A percentile compares a stretch with the other conserved stretches of the same genome.
Evolutionary conservation across 1,139 yeast genomes (phyloP).

Genomic region (Yamadazyma dushanensis): DNA sequence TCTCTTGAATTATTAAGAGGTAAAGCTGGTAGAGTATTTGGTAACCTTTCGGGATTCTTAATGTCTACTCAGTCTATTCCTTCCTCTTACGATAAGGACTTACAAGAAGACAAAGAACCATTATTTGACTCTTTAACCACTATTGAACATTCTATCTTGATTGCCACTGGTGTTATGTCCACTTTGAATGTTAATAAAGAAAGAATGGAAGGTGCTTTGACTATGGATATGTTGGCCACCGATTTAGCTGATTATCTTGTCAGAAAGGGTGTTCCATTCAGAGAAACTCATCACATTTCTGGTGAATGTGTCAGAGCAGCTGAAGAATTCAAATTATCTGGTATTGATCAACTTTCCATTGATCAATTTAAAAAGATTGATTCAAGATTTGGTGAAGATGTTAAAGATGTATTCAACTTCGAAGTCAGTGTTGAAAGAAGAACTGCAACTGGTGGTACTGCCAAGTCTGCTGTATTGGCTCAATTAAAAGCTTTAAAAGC

Average conservation of each 20-base stretch:
- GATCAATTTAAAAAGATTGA: slow-evolving; percentile 82
- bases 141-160: slow-evolving; percentile 87
- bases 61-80: slow-evolving; percentile 96
- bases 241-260: slow-evolving; percentile 97
- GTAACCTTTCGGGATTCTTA: slow-evolving; percentile 90
- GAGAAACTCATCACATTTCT: slow-evolving; percentile 97
- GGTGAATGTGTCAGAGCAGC: slow-evolving; percentile 96
- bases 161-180: slow-evolving; percentile 94
- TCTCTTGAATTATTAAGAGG: slow-evolving; percentile 93
- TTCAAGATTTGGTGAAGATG: slow-evolving; percentile 76
- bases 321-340: slow-evolving; percentile 71
- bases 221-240: slow-evolving; percentile 99
- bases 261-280: slow-evolving; percentile 96
- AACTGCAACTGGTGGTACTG: slow-evolving; percentile 96
- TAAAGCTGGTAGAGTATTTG: slow-evolving; percentile 95
- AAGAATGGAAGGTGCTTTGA: slow-evolving; percentile 81
- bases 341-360: slow-evolving; percentile 76
- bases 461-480: slow-evolving; percentile 78
- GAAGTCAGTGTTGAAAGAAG: slow-evolving; percentile 96
- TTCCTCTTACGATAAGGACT: slow-evolving; percentile 94
- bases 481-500: slow-evolving; percentile 55
- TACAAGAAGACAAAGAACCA: slow-evolving; percentile 99
- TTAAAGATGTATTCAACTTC: slow-evolving; percentile 79
- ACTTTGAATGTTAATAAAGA: slow-evolving; percentile 72
- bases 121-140: slow-evolving; percentile 87